Conservation (phyloP, 306 rosid genomes). For the Urtica urens region DNA sequence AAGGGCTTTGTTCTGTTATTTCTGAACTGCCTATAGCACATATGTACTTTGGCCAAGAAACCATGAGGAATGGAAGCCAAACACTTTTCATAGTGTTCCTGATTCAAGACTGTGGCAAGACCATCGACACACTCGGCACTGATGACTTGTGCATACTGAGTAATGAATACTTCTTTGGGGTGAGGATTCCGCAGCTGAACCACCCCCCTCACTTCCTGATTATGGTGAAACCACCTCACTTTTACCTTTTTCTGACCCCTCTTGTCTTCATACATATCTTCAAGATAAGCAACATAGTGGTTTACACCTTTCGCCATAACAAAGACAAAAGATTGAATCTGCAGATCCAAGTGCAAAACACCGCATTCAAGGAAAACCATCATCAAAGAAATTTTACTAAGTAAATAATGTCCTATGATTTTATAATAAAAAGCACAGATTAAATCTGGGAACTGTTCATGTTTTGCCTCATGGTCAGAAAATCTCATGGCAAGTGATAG, state of each 20-base stretch:
- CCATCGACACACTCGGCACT: constrained; percentile 99
- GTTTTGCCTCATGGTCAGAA: too few species aligned
- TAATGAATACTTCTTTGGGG: constrained; percentile 88
- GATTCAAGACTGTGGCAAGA: constrained; percentile 71
- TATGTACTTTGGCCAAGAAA: constrained; percentile 49
- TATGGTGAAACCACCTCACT: constrained; percentile 97
- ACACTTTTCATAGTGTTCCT: constrained; percentile 69
- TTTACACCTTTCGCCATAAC: constrained; percentile 96
- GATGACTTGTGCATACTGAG: constrained; percentile 80
- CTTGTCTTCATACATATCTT: constrained; percentile 97
- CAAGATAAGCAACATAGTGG: constrained; percentile 81
- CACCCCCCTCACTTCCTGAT: constrained; percentile 82
- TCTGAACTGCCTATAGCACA: constrained; percentile 80
- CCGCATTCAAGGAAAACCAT: constrained; percentile 14
- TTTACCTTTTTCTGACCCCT: constrained; percentile 88
- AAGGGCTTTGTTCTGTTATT: constrained; percentile 83
- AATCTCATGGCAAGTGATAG: too few species aligned
- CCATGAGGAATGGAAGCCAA: constrained; percentile 48
- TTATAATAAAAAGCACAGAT: too few species aligned
- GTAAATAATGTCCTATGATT: too few species aligned
- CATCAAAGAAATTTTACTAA: too few species aligned
- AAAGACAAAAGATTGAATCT: constrained; percentile 86
- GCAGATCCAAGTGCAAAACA: constrained; percentile 23
- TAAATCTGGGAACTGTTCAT: too few species aligned
- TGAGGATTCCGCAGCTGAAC: constrained; percentile 62